Evolutionary conservation across 2,329 filamentous ascomycete species (phyloP).

Genomic region (Neophaeococcomyces aloes): DNA sequence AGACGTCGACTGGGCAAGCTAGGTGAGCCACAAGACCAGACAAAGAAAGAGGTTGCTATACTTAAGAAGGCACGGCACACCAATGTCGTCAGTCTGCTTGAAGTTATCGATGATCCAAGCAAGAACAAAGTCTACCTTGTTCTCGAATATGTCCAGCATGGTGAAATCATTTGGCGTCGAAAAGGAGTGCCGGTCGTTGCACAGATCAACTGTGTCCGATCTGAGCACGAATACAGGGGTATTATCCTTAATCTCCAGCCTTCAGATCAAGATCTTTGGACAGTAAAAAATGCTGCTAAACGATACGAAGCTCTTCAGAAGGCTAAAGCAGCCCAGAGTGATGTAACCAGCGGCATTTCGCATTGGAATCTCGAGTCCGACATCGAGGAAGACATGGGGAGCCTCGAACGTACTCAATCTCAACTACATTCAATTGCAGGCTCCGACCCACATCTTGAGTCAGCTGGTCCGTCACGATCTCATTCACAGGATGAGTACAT

Average conservation of each 20-base stretch:
- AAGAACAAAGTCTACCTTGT: conserved; percentile 98
- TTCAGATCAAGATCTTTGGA: conserved; percentile 34
- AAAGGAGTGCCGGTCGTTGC: conserved; percentile 77
- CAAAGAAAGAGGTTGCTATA: conserved; percentile 94
- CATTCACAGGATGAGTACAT: conserved; percentile 15
- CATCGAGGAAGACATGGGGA: conserved; percentile 41
- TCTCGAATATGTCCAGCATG: conserved; percentile 85
- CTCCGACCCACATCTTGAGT: conserved; percentile 4
- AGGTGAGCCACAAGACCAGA: conserved; percentile 58
- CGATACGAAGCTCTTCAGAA: conserved; percentile 50
- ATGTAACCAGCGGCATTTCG: conserved; percentile 34
- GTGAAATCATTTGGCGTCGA: conserved; percentile 88
- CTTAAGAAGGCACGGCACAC: conserved; percentile 95
- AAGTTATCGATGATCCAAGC: conserved; percentile 95
- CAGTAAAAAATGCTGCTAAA: conserved; percentile 47
- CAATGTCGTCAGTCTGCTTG: conserved; percentile 90
- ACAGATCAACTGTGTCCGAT: conserved; percentile 66
- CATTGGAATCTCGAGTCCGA: conserved; percentile 78
- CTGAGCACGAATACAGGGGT: conserved; percentile 65
- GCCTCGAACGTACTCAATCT: conserved; percentile 26
- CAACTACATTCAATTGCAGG: conserved; percentile 18
- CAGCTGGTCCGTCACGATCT: conserved; percentile 10
- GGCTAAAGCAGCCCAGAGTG: conserved; percentile 35
- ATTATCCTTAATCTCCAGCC: conserved; percentile 56
- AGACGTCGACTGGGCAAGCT: conserved; percentile 74